A percentile compares a stretch with the other conserved stretches of the same genome.
These are phyloP conservation scores for Olyra latifolia DNA, from an alignment of 176 grass and related monocot genomes.

Conservation along the genomic window DNA sequence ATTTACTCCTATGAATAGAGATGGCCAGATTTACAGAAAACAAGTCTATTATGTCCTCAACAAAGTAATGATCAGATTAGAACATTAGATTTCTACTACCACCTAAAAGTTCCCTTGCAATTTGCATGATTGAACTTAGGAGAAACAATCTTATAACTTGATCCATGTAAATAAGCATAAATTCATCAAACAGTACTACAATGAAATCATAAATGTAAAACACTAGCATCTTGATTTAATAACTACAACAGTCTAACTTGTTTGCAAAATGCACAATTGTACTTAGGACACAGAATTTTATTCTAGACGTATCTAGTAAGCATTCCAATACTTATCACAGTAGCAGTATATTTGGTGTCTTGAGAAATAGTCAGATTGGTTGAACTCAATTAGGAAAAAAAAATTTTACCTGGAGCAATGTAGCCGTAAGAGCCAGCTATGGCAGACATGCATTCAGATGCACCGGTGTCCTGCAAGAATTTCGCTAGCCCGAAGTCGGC, in stretches of 20 bases:
- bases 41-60: too few relatives aligned
- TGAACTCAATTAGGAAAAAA: neutral
- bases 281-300: neutral
- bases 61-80: too few relatives aligned
- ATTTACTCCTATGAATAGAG: too few relatives aligned
- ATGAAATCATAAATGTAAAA: neutral
- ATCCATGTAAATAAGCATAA: neutral
- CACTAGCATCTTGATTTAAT: neutral
- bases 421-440: constrained; percentile 97
- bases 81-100: too few relatives aligned
- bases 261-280: neutral
- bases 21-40: too few relatives aligned
- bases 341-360: neutral
- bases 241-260: neutral
- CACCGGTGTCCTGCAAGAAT: constrained; percentile 71
- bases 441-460: constrained; percentile 96
- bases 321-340: neutral
- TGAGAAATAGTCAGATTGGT: neutral
- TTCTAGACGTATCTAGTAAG: neutral
- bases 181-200: neutral
- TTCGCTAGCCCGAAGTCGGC: constrained; percentile 89
- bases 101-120: neutral
- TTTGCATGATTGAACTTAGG: neutral
- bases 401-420: constrained; percentile 81
- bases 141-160: neutral